These are phyloP conservation scores for Prunus mira DNA, from an alignment of 306 rosid genomes.

Conservation along the genomic window DNA sequence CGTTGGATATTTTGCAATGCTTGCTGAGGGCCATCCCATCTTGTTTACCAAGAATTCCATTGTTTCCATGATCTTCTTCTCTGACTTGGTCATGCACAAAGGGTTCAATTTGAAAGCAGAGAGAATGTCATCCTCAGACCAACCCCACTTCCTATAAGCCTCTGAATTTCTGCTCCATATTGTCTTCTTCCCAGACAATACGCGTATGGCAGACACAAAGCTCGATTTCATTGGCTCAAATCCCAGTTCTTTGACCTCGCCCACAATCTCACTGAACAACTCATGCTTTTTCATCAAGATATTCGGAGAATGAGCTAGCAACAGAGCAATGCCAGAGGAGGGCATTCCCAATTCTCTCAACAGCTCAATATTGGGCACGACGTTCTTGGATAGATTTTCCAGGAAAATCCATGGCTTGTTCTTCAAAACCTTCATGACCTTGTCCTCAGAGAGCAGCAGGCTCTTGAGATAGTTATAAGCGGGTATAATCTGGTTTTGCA, in stretches of 20 bases:
- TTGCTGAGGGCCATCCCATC: constrained; percentile 12
- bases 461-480: constrained; percentile 21
- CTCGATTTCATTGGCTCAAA: not conserved
- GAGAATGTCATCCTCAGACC: constrained; percentile 23
- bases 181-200: not conserved
- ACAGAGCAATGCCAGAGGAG: not conserved
- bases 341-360: constrained; percentile 14
- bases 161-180: constrained; percentile 8
- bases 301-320: not conserved
- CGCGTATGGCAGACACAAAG: constrained; percentile 21
- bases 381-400: not conserved
- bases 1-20: constrained; percentile 1
- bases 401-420: not conserved
- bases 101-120: constrained; percentile 23
- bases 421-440: constrained; percentile 6
- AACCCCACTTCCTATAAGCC: constrained; percentile 28
- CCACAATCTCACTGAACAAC: constrained; percentile 4
- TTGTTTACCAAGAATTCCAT: constrained; percentile 26
- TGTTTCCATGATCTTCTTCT: constrained; percentile 18
- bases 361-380: constrained; percentile 18
- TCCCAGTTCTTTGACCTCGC: constrained; percentile 18
- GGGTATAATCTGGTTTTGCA: constrained; percentile 22
- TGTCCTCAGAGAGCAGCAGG: not conserved
- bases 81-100: constrained; percentile 11
- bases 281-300: not conserved